Evolutionary conservation across 2,329 filamentous ascomycete genomes (phyloP), one percentile per base, ranked within the genome.

Genomic region (Ophiocordyceps sinensis): DNA sequence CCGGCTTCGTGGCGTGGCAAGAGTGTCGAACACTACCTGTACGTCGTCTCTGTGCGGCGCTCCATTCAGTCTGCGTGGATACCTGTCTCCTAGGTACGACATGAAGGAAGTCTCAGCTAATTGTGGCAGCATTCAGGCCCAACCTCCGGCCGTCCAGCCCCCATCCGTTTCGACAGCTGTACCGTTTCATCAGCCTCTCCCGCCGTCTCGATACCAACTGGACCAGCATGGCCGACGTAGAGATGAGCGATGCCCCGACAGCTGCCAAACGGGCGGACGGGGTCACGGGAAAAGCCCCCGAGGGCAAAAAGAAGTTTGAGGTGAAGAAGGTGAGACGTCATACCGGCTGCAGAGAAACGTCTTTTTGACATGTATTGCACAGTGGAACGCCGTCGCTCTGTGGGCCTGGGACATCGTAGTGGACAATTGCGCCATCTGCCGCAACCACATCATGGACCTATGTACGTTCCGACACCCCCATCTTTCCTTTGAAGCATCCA

Each of bases 341-440:
- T 3, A 15, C 13, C 19, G 28, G 21, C 26, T 9, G 26, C 13
- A 13, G 7, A 9, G 14, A 4, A 15, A 26, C n/a, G n/a, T 17
- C 36, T 29, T 21, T 23, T 43, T 49, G 38, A 49, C 43, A 5
- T 5, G n/a, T n/a, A n/a, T n/a, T 14, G 35, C 39, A 36, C 55
- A 95, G 89, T 98, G 91, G 91, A 96, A 96, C 55, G 91, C 91
- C 0, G 91, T 98, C 40, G 88, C 91, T 34, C 73, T 98, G 2
- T 98, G 91, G 91, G 91, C 91, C 1, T 98, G 91, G 91, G 91
- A 98, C 60, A 98, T 98, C 44, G 88, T 96, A 28, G 91, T 98
- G 46, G 91, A 98, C 66, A 98, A 98, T 73, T 98, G 91, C 61
- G 91, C 91, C 54, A 98, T 98, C 59, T 98, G 91, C 71, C 77